Base-by-base conservation (phyloP, 2,329 filamentous ascomycete species). In the Aspergillus luchuensis region DNA sequence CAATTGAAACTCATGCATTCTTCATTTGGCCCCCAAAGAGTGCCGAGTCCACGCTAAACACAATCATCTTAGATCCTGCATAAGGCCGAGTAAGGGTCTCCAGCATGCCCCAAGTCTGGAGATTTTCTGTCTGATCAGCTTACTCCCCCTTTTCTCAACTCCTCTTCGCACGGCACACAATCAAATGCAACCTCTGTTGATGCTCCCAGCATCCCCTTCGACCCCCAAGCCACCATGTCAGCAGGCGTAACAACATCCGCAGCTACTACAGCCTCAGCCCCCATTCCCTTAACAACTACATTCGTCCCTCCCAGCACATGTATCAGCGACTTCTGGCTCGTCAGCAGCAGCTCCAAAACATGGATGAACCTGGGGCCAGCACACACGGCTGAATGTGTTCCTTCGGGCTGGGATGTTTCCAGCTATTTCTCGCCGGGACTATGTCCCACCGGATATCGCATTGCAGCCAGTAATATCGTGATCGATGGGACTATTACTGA, bases 351-450 rank as follows among this genome's bases (percentile, higher is more conserved):
- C 4, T 19, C 30, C 30, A 52, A 52, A 38, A 52, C 49, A 17
- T 52, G 49, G 49, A 52, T 52, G 49, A 38, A 52, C 7, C 49
- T 52, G 49, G 49, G 49, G 2, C 49, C 49, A 19, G 13, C n/a
- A 36, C 15, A 36, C 49, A 52, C 28, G 2, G 11, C 49, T 4
- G 49, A 52, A 21, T 52, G 33, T 36, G 28, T 52, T n/a, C 49
- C 49, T 2, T 52, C 49, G 2, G 28, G 49, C 0, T 52, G 49
- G 49, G 17, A 52, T 15, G 13, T 52, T 8, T 52, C 30, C 5
- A 52, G 49, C 13, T 52, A 52, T 15, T 52, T 21, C 36, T 52
- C 49, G 6, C 49, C 49, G 11, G 49, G 49, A n/a, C 2, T 52
- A 36, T 52, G 49, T 38, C 49, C 49, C 5, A 52, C 25, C 21